Base-by-base conservation (phyloP, 176 grass and related monocot species). In the Pharus latifolius region DNA sequence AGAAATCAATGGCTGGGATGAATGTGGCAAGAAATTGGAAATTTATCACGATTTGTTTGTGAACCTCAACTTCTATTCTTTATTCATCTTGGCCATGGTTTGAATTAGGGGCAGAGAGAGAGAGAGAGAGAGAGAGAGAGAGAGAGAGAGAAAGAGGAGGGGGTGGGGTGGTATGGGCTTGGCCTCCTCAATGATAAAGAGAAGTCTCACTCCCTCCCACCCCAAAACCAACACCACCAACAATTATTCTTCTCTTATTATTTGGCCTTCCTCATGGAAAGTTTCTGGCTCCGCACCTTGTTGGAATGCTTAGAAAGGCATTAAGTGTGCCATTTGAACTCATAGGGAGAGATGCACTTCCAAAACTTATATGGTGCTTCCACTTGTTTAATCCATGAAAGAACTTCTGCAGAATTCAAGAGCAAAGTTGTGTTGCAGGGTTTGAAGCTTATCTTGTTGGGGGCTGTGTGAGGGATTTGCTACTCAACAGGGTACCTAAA, bases 361-460 rank as follows among this genome's bases (percentile, higher is more conserved):
- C n/a, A 42, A 35, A 53, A 44, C 15, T 53, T 65, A 45, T 23
- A 24, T 37, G 11, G 20, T 62, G 29, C 58, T 52, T 15, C 49
- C 76, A 51, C 25, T 73, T 69, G 19, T 38, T 56, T 17, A 59
- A 51, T 48, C 47, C 13, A 29, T 29, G 28, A 17, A 63, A 68
- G 40, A 49, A 67, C 35, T 22, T 12, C 35, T 73, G 34, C 37
- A 34, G 57, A 81, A 52, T 40, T 73, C 66, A 78, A 78, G 46
- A 23, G 40, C 33, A 75, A 42, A 56, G 70, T 15, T 72, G 24
- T 40, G 37, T 45, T 65, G 24, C 61, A 97, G 93, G 93, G 33
- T 97, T 87, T 77, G 70, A 82, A 72, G 80, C 93, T 61, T 97
- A 90, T 85, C 86, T 97, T 78, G 93, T 97, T 56, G 89, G 89